These are phyloP conservation scores for Helicocarpus griseus DNA, from an alignment of 2,329 filamentous ascomycete species.

Conservation along the genomic window DNA sequence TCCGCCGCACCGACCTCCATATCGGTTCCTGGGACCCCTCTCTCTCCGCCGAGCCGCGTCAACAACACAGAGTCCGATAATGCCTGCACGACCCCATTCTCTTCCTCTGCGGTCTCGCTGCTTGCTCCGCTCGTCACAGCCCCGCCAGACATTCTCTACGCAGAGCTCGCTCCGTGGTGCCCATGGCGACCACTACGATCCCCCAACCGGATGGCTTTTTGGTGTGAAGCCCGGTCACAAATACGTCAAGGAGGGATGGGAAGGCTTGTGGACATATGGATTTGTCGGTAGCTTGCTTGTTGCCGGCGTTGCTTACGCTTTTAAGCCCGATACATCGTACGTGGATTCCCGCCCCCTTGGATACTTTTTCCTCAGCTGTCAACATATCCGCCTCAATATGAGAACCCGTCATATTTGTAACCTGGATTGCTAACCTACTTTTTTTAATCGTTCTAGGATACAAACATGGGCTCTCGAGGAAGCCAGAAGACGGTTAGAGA, in stretches of 20 bases:
- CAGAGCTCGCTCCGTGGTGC: constrained; percentile 31
- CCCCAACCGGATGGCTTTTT: constrained; percentile 85
- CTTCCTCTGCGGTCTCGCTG: constrained; percentile 31
- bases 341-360: constrained; percentile 41
- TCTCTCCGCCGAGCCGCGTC: not conserved
- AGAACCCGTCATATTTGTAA: not conserved
- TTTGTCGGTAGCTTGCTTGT: constrained; percentile 69
- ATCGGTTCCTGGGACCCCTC: not conserved
- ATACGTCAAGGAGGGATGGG: constrained; percentile 93
- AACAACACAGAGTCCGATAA: constrained; percentile 16
- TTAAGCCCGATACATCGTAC: constrained; percentile 98
- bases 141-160: constrained; percentile 29
- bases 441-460: constrained; percentile 54
- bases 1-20: not conserved
- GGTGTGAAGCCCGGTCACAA: constrained; percentile 93
- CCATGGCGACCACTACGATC: constrained; percentile 74
- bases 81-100: constrained; percentile 31
- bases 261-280: constrained; percentile 73
- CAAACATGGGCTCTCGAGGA: constrained; percentile 99
- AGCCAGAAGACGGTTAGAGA: constrained; percentile 87
- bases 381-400: not conserved
- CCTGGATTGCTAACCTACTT: constrained; percentile 4
- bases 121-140: constrained; percentile 25
- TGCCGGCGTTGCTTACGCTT: constrained; percentile 73
- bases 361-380: not conserved